Base-by-base conservation (phyloP, 2,329 filamentous ascomycete species). In the Cladosporium oxysporum region DNA sequence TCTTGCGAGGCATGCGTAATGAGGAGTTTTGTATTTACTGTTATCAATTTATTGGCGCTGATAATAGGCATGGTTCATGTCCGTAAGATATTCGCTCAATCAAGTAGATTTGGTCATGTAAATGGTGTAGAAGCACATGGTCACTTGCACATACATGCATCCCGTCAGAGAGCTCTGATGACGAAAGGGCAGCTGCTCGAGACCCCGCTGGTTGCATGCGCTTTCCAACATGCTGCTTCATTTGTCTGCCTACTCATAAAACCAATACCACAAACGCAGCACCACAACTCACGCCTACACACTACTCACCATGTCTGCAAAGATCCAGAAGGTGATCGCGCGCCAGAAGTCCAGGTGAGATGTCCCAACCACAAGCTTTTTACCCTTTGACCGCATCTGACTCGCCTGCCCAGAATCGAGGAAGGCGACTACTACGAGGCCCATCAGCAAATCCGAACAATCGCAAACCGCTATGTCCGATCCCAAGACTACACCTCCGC, bases 361-460 rank as follows among this genome's bases (percentile, higher is more conserved):
- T 21, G 10, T 21, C n/a, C n/a, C 41, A 23, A 47, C 41, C n/a
- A 47, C 41, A 21, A 47, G 41, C 41, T 47, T n/a, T 47, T 21
- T 47, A 47, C 41, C n/a, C 41, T 47, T 47, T 47, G n/a, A 47
- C 41, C 41, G 41, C n/a, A 47, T 47, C 21, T 47, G 33, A 67
- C 58, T 66, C 44, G 37, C 16, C 50, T 53, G 37, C 31, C 72
- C 74, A 91, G 92, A 79, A 97, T 97, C 79, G 84, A 88, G 71
- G 92, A 96, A 79, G 94, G 93, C 75, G 90, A 95, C 77, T 97
- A 88, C 85, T 99, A 99, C 83, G 95, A 99, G 85, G 95, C 95
- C 66, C 94, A 98, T 81, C 95, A 99, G 80, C 95, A 99, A 83
- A 92, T 97, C 71, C 92, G 95, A 69, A 93, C 97, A 64, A 94